phyloP scores from a whole-genome alignment of 345 rosid genomes.

The Populus ilicifolia region DNA sequence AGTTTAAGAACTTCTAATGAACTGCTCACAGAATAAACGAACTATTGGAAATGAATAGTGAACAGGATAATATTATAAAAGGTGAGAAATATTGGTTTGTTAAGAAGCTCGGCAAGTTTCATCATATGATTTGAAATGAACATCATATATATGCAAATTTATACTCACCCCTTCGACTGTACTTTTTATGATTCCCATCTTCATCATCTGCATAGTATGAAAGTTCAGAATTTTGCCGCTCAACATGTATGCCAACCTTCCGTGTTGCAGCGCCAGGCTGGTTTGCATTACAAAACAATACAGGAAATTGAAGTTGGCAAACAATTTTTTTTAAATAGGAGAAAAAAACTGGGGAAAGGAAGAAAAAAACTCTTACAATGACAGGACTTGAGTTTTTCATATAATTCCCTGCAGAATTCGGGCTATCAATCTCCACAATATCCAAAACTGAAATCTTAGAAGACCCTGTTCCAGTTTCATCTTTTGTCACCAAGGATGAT shows the following conservation, averaged over 20 bases:
- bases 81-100: neutral
- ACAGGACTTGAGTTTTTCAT: slow-evolving; percentile 65
- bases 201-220: slow-evolving; percentile 90
- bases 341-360: neutral
- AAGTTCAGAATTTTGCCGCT: slow-evolving; percentile 74
- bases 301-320: neutral
- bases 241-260: slow-evolving; percentile 62
- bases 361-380: slow-evolving; percentile 53
- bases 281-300: slow-evolving; percentile 20
- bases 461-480: slow-evolving; percentile 38
- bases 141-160: neutral
- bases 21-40: neutral
- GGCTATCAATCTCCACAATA: slow-evolving; percentile 83
- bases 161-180: slow-evolving; percentile 75
- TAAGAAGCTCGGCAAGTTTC: slow-evolving; percentile 2
- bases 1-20: neutral
- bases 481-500: slow-evolving; percentile 38
- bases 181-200: slow-evolving; percentile 79
- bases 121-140: neutral
- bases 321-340: neutral
- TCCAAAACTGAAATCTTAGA: slow-evolving; percentile 56
- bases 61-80: neutral
- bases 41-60: neutral
- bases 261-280: slow-evolving; percentile 88
- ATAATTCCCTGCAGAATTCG: slow-evolving; percentile 65